A percentile compares a stretch with the other conserved stretches of the same genome.
Conservation (phyloP, 192 early-diverging fungal genomes). For the Powellomyces hirtus region DNA sequence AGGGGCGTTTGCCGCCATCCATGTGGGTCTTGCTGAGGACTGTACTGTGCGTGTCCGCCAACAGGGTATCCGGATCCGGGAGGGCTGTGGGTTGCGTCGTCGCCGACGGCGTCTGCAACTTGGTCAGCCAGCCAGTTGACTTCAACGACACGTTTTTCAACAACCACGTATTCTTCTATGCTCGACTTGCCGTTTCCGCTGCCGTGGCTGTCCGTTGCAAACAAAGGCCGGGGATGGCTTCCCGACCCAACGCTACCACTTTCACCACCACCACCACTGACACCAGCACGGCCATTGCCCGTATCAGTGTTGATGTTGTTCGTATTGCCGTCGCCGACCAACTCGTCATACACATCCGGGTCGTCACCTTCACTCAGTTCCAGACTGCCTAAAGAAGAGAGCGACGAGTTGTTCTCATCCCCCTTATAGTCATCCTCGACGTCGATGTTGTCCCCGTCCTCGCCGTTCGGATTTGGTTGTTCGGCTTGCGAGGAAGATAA, state of each 20-base stretch:
- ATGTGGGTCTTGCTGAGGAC: no score
- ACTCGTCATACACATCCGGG: conserved; percentile 16
- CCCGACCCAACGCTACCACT: no score
- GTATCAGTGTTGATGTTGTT: not conserved
- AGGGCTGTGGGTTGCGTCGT: no score
- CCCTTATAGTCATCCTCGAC: not conserved
- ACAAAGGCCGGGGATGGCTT: no score
- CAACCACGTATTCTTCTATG: conserved; percentile 54
- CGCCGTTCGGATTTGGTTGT: not conserved
- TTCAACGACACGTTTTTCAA: conserved; percentile 49
- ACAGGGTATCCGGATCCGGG: no score
- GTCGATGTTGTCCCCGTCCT: not conserved
- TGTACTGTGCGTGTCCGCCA: no score
- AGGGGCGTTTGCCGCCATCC: no score
- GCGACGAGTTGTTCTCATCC: conserved; percentile 15
- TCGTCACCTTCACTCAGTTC: conserved; percentile 44
- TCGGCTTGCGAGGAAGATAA: not conserved
- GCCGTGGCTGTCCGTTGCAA: not conserved
- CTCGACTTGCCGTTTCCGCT: conserved; percentile 8
- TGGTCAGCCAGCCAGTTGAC: conserved; percentile 53
- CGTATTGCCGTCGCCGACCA: not conserved
- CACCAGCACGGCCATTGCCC: not conserved
- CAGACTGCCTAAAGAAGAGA: conserved; percentile 38
- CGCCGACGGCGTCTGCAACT: conserved; percentile 19
- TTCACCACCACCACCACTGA: not conserved